Evolutionary conservation across 495 filamentous ascomycete genomes (phyloP).

Genomic region (Penicillium odoratum): DNA sequence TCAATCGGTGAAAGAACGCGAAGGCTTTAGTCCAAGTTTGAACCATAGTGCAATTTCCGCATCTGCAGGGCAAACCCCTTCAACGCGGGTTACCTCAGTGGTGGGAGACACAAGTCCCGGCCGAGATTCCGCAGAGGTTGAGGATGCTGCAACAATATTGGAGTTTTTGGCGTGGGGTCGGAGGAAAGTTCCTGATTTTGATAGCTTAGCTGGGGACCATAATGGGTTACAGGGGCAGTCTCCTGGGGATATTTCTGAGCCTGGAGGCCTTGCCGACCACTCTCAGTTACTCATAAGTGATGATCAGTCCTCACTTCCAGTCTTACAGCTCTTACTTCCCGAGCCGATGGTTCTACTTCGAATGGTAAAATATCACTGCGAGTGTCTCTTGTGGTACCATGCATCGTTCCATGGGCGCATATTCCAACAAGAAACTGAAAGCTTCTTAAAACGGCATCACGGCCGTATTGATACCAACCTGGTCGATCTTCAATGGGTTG

Average conservation of each 20-base stretch:
- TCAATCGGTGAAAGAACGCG: background rate
- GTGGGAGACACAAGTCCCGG: background rate
- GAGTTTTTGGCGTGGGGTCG: slow-evolving; percentile 5
- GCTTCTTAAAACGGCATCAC: background rate
- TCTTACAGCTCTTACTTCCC: background rate
- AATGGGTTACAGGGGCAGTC: background rate
- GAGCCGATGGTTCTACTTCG: background rate
- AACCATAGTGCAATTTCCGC: background rate
- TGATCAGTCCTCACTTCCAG: background rate
- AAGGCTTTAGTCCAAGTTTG: background rate
- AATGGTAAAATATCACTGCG: slow-evolving; percentile 38
- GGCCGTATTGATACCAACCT: background rate
- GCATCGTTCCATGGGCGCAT: slow-evolving; percentile 19
- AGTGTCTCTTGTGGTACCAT: slow-evolving; percentile 40
- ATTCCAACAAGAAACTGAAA: slow-evolving; percentile 6
- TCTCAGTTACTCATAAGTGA: background rate
- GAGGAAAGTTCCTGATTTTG: background rate
- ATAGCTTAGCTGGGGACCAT: background rate
- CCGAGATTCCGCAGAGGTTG: background rate
- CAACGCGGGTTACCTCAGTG: background rate
- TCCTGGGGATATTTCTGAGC: background rate
- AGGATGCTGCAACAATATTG: slow-evolving; percentile 4
- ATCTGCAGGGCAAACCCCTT: background rate
- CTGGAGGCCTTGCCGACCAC: background rate
- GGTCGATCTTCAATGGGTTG: slow-evolving; percentile 39